Evolutionary conservation across 2,329 filamentous ascomycete genomes (phyloP).

Genomic region (Trichophaea hybrida): DNA sequence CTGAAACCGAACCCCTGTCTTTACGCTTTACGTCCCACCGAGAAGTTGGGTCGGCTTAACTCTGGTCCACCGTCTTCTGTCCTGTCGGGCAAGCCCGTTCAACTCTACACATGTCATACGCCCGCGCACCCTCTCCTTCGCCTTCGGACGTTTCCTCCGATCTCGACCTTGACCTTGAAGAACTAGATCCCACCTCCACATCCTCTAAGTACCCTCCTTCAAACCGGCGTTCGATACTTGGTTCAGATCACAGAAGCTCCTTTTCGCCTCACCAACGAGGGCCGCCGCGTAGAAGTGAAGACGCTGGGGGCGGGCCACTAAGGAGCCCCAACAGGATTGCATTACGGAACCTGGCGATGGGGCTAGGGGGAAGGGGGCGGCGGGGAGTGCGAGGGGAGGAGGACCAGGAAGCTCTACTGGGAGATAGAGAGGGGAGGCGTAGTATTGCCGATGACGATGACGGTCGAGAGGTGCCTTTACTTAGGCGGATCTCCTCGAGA

Average conservation of each 20-base stretch:
- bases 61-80: not conserved
- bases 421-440: conserved; percentile 1
- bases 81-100: not conserved
- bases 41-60: too few species aligned
- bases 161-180: conserved; percentile 45
- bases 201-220: conserved; percentile 22
- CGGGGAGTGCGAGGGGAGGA: conserved; percentile 6
- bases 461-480: conserved; percentile 6
- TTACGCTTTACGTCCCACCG: too few species aligned
- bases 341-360: conserved; percentile 18
- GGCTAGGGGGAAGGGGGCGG: conserved; percentile 8
- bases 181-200: conserved; percentile 50
- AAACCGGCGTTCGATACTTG: conserved; percentile 15
- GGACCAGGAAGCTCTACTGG: conserved; percentile 21
- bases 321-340: conserved; percentile 26
- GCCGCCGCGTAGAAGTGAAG: conserved; percentile 24
- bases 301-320: conserved; percentile 12
- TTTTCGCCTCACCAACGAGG: conserved; percentile 17
- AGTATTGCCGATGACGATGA: not conserved
- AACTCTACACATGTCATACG: conserved; percentile 17
- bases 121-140: conserved; percentile 36
- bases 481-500: conserved; percentile 13
- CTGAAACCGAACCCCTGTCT: too few species aligned
- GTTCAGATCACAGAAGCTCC: conserved; percentile 21
- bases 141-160: conserved; percentile 31